These are phyloP conservation scores for Ceratobasidium sp. DNA, from an alignment of 1,284 basidiomycete genomes.

Conservation along the genomic window DNA sequence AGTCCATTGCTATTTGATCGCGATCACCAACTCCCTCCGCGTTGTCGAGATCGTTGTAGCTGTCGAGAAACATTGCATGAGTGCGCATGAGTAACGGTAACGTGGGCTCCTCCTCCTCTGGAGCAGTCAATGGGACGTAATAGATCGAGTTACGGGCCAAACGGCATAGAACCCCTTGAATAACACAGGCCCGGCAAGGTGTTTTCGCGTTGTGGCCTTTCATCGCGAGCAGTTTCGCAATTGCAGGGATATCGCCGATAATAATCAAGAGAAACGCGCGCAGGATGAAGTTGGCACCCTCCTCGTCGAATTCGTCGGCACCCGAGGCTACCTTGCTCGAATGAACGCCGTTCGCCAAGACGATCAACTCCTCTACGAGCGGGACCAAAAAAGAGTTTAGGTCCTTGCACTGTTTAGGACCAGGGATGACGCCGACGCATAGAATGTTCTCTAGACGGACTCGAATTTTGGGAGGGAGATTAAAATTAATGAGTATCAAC, in stretches of 20 bases:
- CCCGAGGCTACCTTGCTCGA: neutral
- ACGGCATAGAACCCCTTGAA: constrained; percentile 50
- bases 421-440: constrained; percentile 49
- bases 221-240: constrained; percentile 45
- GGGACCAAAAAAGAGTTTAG: constrained; percentile 48
- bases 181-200: constrained; percentile 48
- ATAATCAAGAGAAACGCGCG: constrained; percentile 45
- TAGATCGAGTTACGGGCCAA: neutral
- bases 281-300: constrained; percentile 32
- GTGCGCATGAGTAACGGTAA: constrained; percentile 33
- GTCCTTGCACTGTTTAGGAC: constrained; percentile 47
- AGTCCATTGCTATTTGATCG: neutral
- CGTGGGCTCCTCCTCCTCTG: neutral
- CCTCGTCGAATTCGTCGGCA: neutral
- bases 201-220: constrained; percentile 48
- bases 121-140: constrained; percentile 42
- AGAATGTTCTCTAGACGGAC: constrained; percentile 44
- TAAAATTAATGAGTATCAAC: constrained; percentile 48
- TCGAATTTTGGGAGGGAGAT: constrained; percentile 47
- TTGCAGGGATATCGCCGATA: constrained; percentile 48
- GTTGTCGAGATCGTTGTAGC: neutral
- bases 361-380: constrained; percentile 44
- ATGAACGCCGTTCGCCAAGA: constrained; percentile 42
- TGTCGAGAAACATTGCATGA: neutral
- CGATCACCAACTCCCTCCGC: neutral